Evolutionary conservation across 768 basidiomycete species (phyloP), one percentile per base, ranked within the genome.

Genomic region (Pleurotus ostreatus): DNA sequence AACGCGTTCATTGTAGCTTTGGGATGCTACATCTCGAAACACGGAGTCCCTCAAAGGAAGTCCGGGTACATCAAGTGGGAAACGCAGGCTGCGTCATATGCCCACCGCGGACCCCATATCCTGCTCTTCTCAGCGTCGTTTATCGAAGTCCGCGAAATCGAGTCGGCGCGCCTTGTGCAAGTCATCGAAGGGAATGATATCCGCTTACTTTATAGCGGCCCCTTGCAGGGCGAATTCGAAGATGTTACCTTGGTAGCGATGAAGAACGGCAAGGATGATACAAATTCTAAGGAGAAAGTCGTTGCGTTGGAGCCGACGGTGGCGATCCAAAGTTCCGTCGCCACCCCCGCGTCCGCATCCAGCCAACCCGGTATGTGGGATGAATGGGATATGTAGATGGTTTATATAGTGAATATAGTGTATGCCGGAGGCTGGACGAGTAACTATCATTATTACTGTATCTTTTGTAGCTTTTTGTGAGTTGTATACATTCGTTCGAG

Each of bases 11-110:
- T 40, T 34, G 6, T 58, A 92, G 92, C 79, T 25, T 70, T 92
- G 40, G 92, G 91, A 12, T 89, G 83, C 63, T 93, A 88, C 66
- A 81, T 92, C 62, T 81, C 86, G 55, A 85, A 82, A 55, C 76
- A 83, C 59, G 92, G 92, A 2, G 66, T 73, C 1, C 89, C 89
- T 2, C 74, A 73, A 9, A 86, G 88, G 40, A 77, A 77, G 44
- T 76, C 73, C 3, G 77, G 79, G 0, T 91, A 81, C 65, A 79
- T 92, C 59, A 85, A 83, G 56, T 94, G 92, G 92, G 92, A 94
- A 71, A 79, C 79, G 57, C 83, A 77, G 58, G 88, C 85, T 9
- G 72, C 70, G 2, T 74, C 86, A 1, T 93, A 78, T 63, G 80
- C 84, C 8, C 69, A 80, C 45, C 83, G 88, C 12, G 79, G 80